Evolutionary conservation across 2,329 filamentous ascomycete genomes (phyloP).

Genomic region (Nemania bipapillata): DNA sequence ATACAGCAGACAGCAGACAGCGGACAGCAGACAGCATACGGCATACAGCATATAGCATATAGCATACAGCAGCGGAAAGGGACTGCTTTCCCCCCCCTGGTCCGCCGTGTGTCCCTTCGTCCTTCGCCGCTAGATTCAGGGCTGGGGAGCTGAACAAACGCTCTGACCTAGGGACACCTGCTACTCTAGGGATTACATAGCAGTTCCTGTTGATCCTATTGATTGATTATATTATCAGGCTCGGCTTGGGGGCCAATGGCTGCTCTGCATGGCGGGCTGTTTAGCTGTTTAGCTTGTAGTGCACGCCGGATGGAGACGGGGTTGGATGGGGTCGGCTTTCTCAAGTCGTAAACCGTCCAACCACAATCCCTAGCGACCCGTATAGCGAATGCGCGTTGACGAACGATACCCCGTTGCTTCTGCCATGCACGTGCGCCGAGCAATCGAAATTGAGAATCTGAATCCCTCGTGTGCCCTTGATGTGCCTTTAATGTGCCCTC

Average conservation of each 20-base stretch:
- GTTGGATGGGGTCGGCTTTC: conserved; percentile 43
- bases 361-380: conserved; percentile 48
- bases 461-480: conserved; percentile 32
- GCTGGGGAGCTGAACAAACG: conserved; percentile 24
- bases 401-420: conserved; percentile 15
- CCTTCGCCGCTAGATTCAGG: conserved; percentile 2
- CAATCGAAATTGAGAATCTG: conserved; percentile 14
- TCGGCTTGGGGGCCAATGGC: conserved; percentile 37
- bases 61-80: too few species aligned
- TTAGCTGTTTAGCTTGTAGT: conserved; percentile 41
- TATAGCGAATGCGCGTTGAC: conserved; percentile 25
- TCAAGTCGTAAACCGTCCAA: conserved; percentile 57
- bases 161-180: neutral
- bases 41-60: too few species aligned
- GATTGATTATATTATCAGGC: conserved; percentile 1
- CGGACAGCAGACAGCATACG: too few species aligned
- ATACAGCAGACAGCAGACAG: too few species aligned
- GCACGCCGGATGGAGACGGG: conserved; percentile 38
- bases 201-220: neutral
- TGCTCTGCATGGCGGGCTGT: conserved; percentile 36
- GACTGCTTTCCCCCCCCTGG: conserved; percentile 5
- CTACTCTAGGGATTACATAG: too few species aligned
- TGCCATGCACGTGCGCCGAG: conserved; percentile 14
- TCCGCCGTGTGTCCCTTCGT: too few species aligned
- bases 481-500: too few species aligned